phyloP scores from a whole-genome alignment of 371 early-diverging fungal genomes.

The Saksenaea oblongispora region DNA sequence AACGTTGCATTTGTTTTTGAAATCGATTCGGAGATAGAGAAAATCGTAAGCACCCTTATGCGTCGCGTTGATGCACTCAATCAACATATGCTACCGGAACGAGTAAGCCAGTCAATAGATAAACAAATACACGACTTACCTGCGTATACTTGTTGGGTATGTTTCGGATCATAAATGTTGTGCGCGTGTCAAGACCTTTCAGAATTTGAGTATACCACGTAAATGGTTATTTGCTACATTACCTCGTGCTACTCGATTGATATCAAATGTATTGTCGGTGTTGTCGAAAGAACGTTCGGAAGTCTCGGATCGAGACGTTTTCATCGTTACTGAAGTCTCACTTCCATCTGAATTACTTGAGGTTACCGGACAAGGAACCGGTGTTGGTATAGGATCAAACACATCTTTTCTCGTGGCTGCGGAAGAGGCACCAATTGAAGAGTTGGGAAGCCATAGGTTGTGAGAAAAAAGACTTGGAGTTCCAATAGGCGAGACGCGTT shows the following conservation, averaged over 20 bases:
- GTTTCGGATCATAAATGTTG: slow-evolving; percentile 91
- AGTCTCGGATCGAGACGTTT: background rate
- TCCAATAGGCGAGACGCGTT: background rate
- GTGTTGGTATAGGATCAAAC: background rate
- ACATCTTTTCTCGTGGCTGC: background rate
- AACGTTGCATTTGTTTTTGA: slow-evolving; percentile 84
- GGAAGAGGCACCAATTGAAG: background rate
- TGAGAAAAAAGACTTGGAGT: background rate
- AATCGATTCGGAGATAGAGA: slow-evolving; percentile 91
- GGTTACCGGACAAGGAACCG: background rate
- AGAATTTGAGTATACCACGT: background rate
- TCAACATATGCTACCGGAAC: slow-evolving; percentile 66
- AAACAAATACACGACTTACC: slow-evolving; percentile 18
- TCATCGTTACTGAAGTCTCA: background rate
- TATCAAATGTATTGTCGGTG: slow-evolving; percentile 4
- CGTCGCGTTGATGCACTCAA: slow-evolving; percentile 76
- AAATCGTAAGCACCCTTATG: slow-evolving; percentile 83
- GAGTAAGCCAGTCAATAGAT: background rate
- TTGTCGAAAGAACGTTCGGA: background rate
- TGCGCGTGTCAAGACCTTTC: slow-evolving; percentile 52
- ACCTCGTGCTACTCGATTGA: slow-evolving; percentile 11
- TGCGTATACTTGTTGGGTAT: slow-evolving; percentile 91
- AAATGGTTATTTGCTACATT: background rate
- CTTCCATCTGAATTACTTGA: background rate
- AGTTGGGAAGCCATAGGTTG: background rate